phyloP scores from a whole-genome alignment of 495 filamentous ascomycete genomes.

The Aspergillus ostianus region DNA sequence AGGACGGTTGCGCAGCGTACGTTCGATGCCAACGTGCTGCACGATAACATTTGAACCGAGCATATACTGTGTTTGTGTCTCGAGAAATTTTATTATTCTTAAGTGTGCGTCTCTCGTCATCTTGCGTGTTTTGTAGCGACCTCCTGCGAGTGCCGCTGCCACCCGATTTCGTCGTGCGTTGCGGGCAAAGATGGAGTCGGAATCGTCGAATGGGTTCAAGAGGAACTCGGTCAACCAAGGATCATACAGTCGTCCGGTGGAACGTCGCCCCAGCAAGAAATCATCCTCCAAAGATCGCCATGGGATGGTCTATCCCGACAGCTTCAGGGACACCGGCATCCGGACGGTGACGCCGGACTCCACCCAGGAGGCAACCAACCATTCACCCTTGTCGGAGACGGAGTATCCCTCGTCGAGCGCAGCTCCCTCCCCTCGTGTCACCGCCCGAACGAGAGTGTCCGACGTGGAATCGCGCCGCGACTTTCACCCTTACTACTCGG shows the following conservation, averaged over 20 bases:
- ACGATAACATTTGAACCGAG: constrained; percentile 24
- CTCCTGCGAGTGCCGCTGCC: constrained; percentile 20
- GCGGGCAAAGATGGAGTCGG: constrained; percentile 43
- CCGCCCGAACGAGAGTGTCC: constrained; percentile 32
- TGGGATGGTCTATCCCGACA: constrained; percentile 54
- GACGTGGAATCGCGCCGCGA: constrained; percentile 33
- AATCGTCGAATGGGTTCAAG: constrained; percentile 42
- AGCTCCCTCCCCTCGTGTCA: constrained; percentile 42
- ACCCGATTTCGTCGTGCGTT: constrained; percentile 14
- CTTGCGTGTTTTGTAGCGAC: constrained; percentile 22
- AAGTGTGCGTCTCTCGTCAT: constrained; percentile 14
- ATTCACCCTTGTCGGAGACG: constrained; percentile 41
- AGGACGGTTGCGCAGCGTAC: constrained; percentile 34
- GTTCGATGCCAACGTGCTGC: constrained; percentile 25
- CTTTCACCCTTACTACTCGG: constrained; percentile 27
- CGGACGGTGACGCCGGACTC: constrained; percentile 51
- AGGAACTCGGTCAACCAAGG: constrained; percentile 46
- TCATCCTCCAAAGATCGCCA: constrained; percentile 53
- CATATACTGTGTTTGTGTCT: constrained; percentile 17
- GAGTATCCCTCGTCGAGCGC: constrained; percentile 38
- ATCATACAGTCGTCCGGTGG: constrained; percentile 43
- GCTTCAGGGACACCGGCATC: constrained; percentile 47
- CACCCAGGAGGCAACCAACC: constrained; percentile 28
- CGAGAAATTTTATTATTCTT: not conserved
- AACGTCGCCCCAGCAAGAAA: constrained; percentile 53